Conservation (phyloP, 768 basidiomycete species). For the Boletales sp. region DNA sequence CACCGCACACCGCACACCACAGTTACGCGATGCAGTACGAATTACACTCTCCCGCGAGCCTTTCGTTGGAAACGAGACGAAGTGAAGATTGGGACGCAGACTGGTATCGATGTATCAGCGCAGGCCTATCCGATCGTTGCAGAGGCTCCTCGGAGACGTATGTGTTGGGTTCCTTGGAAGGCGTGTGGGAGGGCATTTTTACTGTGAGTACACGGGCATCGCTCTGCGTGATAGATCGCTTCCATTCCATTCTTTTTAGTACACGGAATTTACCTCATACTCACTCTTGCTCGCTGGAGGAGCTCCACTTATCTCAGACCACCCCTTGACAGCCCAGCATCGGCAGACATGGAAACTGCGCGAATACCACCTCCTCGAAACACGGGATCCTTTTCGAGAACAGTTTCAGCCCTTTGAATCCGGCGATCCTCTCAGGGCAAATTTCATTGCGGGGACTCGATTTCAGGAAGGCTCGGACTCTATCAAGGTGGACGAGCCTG, state of each 20-base stretch:
- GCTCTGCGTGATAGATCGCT: not conserved
- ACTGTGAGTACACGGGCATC: constrained; percentile 46
- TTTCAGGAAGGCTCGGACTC: constrained; percentile 47
- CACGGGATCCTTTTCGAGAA: constrained; percentile 14
- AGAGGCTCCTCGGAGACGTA: constrained; percentile 45
- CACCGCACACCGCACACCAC: constrained; percentile 5
- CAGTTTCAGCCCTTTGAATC: constrained; percentile 38
- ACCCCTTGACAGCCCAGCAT: constrained; percentile 76
- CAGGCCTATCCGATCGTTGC: constrained; percentile 31
- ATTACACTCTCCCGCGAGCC: constrained; percentile 13
- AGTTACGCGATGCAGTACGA: constrained; percentile 1
- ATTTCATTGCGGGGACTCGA: constrained; percentile 52
- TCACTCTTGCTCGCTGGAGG: constrained; percentile 70
- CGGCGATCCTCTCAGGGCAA: constrained; percentile 62
- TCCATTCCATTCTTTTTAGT: constrained; percentile 39
- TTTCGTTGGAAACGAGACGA: constrained; percentile 12
- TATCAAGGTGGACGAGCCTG: constrained; percentile 46
- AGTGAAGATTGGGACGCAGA: constrained; percentile 67
- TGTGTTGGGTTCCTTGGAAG: constrained; percentile 66
- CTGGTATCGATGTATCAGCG: constrained; percentile 55
- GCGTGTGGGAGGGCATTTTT: constrained; percentile 79
- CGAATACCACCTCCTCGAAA: constrained; percentile 61
- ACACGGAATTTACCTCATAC: constrained; percentile 83
- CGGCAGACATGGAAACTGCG: constrained; percentile 87
- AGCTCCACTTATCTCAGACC: constrained; percentile 61